Evolutionary conservation across 768 basidiomycete genomes (phyloP).

Genomic region (Boletus subcaerulescens): DNA sequence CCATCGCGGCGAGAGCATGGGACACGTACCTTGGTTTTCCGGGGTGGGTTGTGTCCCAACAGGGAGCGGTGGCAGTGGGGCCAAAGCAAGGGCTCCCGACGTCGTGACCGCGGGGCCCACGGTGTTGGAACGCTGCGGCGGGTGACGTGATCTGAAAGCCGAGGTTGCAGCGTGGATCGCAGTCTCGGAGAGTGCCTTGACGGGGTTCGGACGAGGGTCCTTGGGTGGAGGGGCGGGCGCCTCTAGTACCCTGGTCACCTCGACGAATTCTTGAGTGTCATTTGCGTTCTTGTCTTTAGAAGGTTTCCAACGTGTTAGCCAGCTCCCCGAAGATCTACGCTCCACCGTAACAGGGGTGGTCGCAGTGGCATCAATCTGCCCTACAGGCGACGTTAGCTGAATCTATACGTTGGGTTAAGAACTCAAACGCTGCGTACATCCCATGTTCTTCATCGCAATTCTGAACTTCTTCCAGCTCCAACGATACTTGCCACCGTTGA

Average conservation of each 20-base stretch:
- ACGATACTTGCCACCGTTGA: conserved; percentile 73
- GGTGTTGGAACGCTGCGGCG: conserved; percentile 30
- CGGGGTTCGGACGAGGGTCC: conserved; percentile 33
- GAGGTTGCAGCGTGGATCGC: conserved; percentile 29
- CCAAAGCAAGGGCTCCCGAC: conserved; percentile 1
- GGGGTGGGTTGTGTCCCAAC: conserved; percentile 10
- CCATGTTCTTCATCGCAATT: conserved; percentile 77
- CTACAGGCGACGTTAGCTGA: conserved; percentile 33
- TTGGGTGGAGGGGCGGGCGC: conserved; percentile 26
- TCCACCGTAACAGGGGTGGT: conserved; percentile 64
- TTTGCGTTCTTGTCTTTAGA: conserved; percentile 35
- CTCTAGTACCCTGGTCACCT: conserved; percentile 25
- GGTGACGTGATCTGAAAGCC: conserved; percentile 26
- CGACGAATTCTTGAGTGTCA: conserved; percentile 29
- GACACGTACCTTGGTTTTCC: conserved; percentile 17
- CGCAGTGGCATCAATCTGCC: conserved; percentile 60
- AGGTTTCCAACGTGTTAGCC: conserved; percentile 49
- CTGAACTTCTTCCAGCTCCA: conserved; percentile 86
- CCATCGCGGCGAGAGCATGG: background rate
- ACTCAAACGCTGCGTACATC: conserved; percentile 51
- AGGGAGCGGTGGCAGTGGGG: conserved; percentile 19
- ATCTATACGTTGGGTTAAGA: background rate
- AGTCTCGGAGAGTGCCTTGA: conserved; percentile 34
- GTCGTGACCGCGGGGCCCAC: conserved; percentile 26
- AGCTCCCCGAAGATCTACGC: conserved; percentile 45